phyloP scores from a whole-genome alignment of 768 basidiomycete species.

The Tulasnella sp. region DNA sequence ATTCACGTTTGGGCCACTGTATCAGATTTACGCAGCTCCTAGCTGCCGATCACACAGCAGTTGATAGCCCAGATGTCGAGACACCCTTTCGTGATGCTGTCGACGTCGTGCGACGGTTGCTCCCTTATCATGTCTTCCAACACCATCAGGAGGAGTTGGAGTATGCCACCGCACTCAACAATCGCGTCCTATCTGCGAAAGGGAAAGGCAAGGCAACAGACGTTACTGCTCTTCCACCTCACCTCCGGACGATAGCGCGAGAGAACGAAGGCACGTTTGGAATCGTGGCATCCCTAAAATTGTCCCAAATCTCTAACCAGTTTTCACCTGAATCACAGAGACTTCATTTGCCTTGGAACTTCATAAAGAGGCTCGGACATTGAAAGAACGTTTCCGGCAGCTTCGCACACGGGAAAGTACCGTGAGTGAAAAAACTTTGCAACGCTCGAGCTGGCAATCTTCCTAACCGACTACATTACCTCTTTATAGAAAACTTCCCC shows the following conservation, averaged over 20 bases:
- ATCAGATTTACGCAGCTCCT: conserved; percentile 55
- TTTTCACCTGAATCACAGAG: conserved; percentile 43
- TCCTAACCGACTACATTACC: background rate
- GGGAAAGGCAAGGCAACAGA: conserved; percentile 60
- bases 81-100: conserved; percentile 59
- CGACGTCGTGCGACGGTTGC: conserved; percentile 65
- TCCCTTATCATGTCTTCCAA: conserved; percentile 78
- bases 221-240: conserved; percentile 1
- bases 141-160: conserved; percentile 66
- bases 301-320: background rate
- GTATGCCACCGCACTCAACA: conserved; percentile 32
- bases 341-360: conserved; percentile 69
- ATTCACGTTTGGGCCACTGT: conserved; percentile 2
- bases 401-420: conserved; percentile 56
- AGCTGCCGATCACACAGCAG: conserved; percentile 58
- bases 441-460: background rate
- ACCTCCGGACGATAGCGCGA: conserved; percentile 10
- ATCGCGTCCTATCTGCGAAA: conserved; percentile 41
- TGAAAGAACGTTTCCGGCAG: conserved; percentile 60
- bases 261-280: conserved; percentile 18
- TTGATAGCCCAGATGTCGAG: conserved; percentile 63
- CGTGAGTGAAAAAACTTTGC: conserved; percentile 33
- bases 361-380: conserved; percentile 52
- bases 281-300: background rate
- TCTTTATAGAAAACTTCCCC: conserved; percentile 54